Percentiles rank a stretch among this genome's conserved stretches.
These are phyloP conservation scores for Candida hungchunana DNA, from an alignment of 805 yeast genomes.

Conservation along the genomic window DNA sequence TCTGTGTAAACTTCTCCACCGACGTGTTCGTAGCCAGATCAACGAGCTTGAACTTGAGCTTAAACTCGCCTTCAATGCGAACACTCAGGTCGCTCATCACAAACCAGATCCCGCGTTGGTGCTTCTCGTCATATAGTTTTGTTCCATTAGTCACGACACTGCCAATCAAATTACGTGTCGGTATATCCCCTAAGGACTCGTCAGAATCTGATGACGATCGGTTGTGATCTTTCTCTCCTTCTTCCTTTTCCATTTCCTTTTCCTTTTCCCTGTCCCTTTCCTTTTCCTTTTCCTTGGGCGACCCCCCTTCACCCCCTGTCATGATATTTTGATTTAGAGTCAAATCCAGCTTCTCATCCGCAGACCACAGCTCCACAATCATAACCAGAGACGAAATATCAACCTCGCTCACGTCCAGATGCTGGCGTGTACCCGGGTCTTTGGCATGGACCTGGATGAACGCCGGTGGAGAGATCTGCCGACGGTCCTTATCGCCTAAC, in stretches of 20 bases:
- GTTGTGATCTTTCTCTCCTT: background rate
- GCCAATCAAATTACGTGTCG: conserved; percentile 38
- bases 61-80: conserved; percentile 40
- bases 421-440: conserved; percentile 23
- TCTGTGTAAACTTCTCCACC: conserved; percentile 27
- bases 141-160: conserved; percentile 35
- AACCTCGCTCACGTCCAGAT: conserved; percentile 24
- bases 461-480: conserved; percentile 33
- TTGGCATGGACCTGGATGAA: conserved; percentile 24
- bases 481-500: conserved; percentile 37
- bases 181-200: conserved; percentile 21
- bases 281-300: background rate
- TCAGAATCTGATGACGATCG: conserved; percentile 10
- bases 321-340: conserved; percentile 20
- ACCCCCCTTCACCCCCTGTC: background rate
- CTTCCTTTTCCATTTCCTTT: background rate
- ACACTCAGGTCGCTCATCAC: conserved; percentile 38
- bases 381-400: conserved; percentile 34
- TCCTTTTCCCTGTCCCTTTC: conserved; percentile 1
- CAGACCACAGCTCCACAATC: conserved; percentile 38
- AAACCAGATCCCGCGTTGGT: conserved; percentile 38
- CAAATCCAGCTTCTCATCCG: conserved; percentile 27
- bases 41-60: conserved; percentile 33
- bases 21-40: conserved; percentile 25
- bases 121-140: conserved; percentile 33